Evolutionary conservation across 805 yeast genomes (phyloP).

Genomic region (Candida koratica): DNA sequence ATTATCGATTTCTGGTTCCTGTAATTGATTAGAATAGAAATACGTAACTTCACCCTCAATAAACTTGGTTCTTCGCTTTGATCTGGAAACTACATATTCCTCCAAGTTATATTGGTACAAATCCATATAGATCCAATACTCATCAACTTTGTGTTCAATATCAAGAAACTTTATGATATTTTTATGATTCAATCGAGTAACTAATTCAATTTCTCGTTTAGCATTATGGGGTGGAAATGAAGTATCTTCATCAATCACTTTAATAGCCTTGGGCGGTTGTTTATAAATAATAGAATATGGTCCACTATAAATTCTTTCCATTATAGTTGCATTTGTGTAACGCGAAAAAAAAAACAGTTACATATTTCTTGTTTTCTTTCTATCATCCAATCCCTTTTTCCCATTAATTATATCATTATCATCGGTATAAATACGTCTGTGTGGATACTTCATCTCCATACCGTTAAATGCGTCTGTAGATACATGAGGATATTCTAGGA

Average conservation of each 20-base stretch:
- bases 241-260: constrained; percentile 37
- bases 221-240: constrained; percentile 35
- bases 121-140: constrained; percentile 31
- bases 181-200: constrained; percentile 18
- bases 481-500: constrained; percentile 65
- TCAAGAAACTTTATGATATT: constrained; percentile 20
- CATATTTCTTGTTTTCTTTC: constrained; percentile 20
- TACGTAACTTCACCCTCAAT: constrained; percentile 11
- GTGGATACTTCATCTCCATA: constrained; percentile 70
- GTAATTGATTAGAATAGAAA: constrained; percentile 17
- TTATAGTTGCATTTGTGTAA: neutral
- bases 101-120: constrained; percentile 26
- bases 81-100: constrained; percentile 19
- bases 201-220: constrained; percentile 26
- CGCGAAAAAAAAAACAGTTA: neutral
- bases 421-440: constrained; percentile 79
- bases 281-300: constrained; percentile 32
- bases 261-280: constrained; percentile 28
- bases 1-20: constrained; percentile 10
- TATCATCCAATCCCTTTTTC: constrained; percentile 19
- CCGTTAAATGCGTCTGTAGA: constrained; percentile 77
- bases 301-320: constrained; percentile 26
- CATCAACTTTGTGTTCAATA: constrained; percentile 26
- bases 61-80: constrained; percentile 22
- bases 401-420: constrained; percentile 64